Base-by-base conservation (phyloP, 2,329 filamentous ascomycete genomes). In the Alternaria infectoria region DNA sequence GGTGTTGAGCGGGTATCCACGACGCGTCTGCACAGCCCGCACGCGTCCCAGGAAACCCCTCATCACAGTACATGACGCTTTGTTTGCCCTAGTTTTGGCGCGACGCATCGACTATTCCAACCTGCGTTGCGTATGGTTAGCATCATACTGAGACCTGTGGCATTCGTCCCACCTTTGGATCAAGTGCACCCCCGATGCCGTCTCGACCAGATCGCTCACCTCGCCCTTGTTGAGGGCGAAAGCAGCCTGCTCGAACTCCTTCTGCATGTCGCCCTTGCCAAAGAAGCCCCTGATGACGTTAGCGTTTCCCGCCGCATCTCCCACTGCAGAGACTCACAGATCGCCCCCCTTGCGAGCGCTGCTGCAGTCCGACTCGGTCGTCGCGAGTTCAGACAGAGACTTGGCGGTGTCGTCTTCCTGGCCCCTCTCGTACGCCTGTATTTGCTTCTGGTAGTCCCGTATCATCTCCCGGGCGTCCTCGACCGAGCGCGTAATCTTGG, bases 241-340 rank as follows among this genome's bases (percentile, higher is more conserved):
- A 1, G 96, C 91, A 5, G 94, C 94, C 60, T 97, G 93, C 83
- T 99, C 96, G 77, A 99, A 99, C 82, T 97, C 95, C 84, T 94
- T 95, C 80, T 99, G 96, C 96, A 99, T 99, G 76, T 98, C 95
- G 26, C 93, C 93, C 74, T 87, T 90, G 59, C 93, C 94, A 80
- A 99, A 99, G 81, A 94, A 97, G 19, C 96, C 96, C 67, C 88
- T 90, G 57, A 44, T 51, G 25, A 28, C 26, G 49, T 67, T 52
- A 65, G 59, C 19, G n/a, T 26, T 30, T 21, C 26, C 12, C 6
- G 21, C 17, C 9, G 10, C n/a, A 6, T 43, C 2, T 26, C 15
- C 17, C n/a, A 3, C 36, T 19, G 43, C 28, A 28, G n/a, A 10
- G 44, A 86, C 88, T 79, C 81, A 90, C 83, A 99, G 83, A 79